Evolutionary conservation across 2,329 filamentous ascomycete species (phyloP), one percentile per base, ranked within the genome.

Genomic region (Sporothrix protearum): DNA sequence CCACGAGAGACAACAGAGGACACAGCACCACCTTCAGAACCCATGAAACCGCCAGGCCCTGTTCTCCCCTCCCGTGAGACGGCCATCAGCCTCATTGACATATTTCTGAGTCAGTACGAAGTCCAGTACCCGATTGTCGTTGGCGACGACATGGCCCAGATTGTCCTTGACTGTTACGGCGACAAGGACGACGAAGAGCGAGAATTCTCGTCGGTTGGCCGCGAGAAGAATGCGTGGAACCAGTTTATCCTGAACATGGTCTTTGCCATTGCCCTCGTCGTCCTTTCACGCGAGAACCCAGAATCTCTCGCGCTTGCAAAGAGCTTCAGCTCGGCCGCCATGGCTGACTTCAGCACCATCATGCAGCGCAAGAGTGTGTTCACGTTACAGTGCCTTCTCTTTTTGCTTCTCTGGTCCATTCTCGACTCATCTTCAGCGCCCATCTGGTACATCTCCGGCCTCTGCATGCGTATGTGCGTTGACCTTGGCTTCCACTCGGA

Each of bases 401-500:
- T 76, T 19, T 63, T 76, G 19, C 57, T 76, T 3, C 72, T 76
- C 1, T 76, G 73, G 22, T 76, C 75, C 1, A 67, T 75, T 9
- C 57, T 76, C 3, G 72, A 74, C 22, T 73, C 74, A 2, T 73
- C 70, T 8, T 75, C 76, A 3, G 72, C 75, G 6, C 76, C 75
- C 3, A 72, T 75, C 8, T 76, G 76, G 76, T 76, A 76, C 68
- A 76, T 76, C 14, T 76, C 75, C 7, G 76, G 75, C 1, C 64
- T 76, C 5, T 76, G 75, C 53, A 76, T 75, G 70, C 72, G 76
- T 0, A 76, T 76, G 76, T 76, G 73, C n/a, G 69, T 76, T 28
- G 75, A 76, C 45, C 70, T 76, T 3, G 76, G 76, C 22, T 73
- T 74, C n/a, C 74, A 76, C 55, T 73, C 73, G 3, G 76, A 76